These are phyloP conservation scores for Hypoxylon crocopeplum DNA, from an alignment of 495 filamentous ascomycete species.

Conservation along the genomic window DNA sequence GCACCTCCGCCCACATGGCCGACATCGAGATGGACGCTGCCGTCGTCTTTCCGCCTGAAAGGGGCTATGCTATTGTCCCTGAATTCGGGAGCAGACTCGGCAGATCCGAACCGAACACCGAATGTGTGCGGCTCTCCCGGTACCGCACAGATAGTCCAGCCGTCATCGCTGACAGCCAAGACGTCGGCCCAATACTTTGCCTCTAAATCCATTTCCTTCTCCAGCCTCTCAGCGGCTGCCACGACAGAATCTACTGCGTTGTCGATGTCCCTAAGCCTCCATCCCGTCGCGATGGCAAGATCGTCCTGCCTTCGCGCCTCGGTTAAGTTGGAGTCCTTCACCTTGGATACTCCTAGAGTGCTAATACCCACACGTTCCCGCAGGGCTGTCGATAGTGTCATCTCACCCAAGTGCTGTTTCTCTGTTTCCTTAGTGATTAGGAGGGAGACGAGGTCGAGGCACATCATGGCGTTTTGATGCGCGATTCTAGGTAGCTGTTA, in stretches of 20 bases:
- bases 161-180: constrained; percentile 76
- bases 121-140: constrained; percentile 76
- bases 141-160: constrained; percentile 81
- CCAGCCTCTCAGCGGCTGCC: constrained; percentile 73
- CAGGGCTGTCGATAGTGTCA: constrained; percentile 71
- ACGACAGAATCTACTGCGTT: constrained; percentile 75
- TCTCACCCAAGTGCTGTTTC: constrained; percentile 66
- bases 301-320: constrained; percentile 62
- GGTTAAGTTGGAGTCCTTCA: constrained; percentile 65
- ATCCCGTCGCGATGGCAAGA: constrained; percentile 70
- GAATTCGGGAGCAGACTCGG: constrained; percentile 79
- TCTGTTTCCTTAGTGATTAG: constrained; percentile 84
- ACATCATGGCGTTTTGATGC: constrained; percentile 67
- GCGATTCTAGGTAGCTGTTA: constrained; percentile 50
- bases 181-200: constrained; percentile 89
- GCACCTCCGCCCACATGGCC: constrained; percentile 63
- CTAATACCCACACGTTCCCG: constrained; percentile 74
- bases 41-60: constrained; percentile 75
- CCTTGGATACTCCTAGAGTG: constrained; percentile 73
- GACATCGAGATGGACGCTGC: constrained; percentile 75
- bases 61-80: constrained; percentile 79
- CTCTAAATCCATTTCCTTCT: constrained; percentile 78
- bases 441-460: constrained; percentile 85
- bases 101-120: constrained; percentile 87
- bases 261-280: constrained; percentile 78